Evolutionary conservation across 2,329 filamentous ascomycete genomes (phyloP).

Genomic region (Cordyceps farinosa): DNA sequence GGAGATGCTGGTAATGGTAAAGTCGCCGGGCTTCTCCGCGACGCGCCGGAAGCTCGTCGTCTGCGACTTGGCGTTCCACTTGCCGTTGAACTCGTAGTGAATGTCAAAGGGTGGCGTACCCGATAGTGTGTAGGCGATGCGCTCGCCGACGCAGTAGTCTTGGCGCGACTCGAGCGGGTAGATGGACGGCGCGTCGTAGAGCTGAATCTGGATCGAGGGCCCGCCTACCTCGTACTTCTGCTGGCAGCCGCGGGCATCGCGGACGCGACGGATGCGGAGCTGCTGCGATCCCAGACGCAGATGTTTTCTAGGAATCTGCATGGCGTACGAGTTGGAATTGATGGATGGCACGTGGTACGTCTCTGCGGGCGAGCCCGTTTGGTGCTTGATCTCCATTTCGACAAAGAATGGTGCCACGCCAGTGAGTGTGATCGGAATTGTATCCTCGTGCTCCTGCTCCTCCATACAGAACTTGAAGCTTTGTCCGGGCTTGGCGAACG

Average conservation of each 20-base stretch:
- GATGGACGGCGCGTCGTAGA: conserved; percentile 90
- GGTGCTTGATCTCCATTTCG: conserved; percentile 90
- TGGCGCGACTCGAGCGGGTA: conserved; percentile 77
- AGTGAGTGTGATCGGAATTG: conserved; percentile 79
- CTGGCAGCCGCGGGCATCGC: conserved; percentile 83
- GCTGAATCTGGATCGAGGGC: conserved; percentile 81
- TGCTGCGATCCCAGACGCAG: conserved; percentile 87
- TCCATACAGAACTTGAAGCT: conserved; percentile 94
- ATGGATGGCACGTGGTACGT: conserved; percentile 80
- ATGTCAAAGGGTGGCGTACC: conserved; percentile 91
- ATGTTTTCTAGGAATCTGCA: conserved; percentile 79
- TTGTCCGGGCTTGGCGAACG: conserved; percentile 81
- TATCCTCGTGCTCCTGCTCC: conserved; percentile 76
- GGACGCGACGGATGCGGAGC: conserved; percentile 83
- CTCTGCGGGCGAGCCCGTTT: conserved; percentile 75
- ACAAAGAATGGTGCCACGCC: conserved; percentile 85
- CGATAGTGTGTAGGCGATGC: conserved; percentile 85
- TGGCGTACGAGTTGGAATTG: conserved; percentile 66
- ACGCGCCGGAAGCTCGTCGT: conserved; percentile 88
- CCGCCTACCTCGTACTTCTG: conserved; percentile 67
- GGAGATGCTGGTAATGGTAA: conserved; percentile 79
- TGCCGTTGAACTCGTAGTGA: conserved; percentile 82
- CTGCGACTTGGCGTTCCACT: conserved; percentile 72
- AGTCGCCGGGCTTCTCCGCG: conserved; percentile 84
- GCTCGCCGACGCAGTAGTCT: conserved; percentile 94